phyloP scores from a whole-genome alignment of 2,329 filamentous ascomycete genomes.

The Aspergillus jensenii region DNA sequence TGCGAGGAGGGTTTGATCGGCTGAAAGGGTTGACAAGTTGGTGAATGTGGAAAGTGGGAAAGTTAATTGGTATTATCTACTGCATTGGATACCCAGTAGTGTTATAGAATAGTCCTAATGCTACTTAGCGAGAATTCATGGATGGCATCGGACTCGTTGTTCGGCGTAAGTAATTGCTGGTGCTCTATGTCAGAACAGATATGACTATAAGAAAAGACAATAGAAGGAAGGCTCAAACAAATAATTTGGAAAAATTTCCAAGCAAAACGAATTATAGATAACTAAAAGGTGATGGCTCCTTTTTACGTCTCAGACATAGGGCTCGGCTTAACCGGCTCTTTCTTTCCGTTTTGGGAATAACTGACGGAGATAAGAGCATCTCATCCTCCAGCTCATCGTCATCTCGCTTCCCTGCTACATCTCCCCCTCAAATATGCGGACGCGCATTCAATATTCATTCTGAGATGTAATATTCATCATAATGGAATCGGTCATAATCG shows the following conservation, averaged over 20 bases:
- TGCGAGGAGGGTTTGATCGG: constrained; percentile 83
- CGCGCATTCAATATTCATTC: not conserved
- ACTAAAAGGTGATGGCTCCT: too few species aligned
- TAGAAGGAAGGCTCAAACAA: too few species aligned
- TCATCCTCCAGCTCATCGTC: too few species aligned
- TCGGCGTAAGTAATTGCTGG: too few species aligned
- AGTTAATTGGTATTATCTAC: not conserved
- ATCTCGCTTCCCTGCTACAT: not conserved
- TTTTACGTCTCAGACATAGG: not conserved
- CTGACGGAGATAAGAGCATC: not conserved
- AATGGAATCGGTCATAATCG: not conserved
- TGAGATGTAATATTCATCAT: not conserved
- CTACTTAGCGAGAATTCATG: too few species aligned
- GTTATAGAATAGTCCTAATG: too few species aligned
- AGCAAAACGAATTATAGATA: too few species aligned
- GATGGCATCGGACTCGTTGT: too few species aligned
- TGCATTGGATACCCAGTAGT: not conserved
- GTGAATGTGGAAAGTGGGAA: constrained; percentile 13
- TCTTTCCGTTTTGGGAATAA: not conserved
- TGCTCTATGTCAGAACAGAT: too few species aligned
- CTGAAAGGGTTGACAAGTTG: constrained; percentile 68
- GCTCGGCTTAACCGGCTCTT: not conserved
- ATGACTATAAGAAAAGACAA: too few species aligned
- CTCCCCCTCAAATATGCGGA: not conserved
- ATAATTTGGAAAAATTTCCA: too few species aligned